These are phyloP conservation scores for Serendipita indica DNA, from an alignment of 768 basidiomycete genomes.

Conservation along the genomic window DNA sequence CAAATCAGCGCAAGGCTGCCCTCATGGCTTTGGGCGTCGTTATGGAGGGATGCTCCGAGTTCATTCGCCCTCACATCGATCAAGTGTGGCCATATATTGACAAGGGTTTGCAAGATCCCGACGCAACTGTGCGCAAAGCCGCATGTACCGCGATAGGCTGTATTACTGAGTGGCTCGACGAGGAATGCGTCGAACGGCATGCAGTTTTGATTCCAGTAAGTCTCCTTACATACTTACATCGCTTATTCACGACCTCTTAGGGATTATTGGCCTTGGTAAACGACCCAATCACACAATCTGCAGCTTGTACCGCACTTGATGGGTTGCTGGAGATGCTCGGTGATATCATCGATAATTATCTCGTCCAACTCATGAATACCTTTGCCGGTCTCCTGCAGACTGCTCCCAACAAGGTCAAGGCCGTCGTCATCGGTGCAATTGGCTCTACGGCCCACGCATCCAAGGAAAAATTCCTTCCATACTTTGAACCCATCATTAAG, in stretches of 20 bases:
- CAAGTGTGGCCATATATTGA: constrained; percentile 93
- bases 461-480: constrained; percentile 77
- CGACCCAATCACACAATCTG: constrained; percentile 71
- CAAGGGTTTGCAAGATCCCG: constrained; percentile 67
- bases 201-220: constrained; percentile 13
- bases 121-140: constrained; percentile 80
- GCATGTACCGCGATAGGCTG: constrained; percentile 94
- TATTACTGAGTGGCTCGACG: constrained; percentile 93
- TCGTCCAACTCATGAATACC: constrained; percentile 87
- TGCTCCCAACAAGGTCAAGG: constrained; percentile 75
- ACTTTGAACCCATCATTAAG: constrained; percentile 84
- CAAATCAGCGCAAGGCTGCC: constrained; percentile 72
- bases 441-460: constrained; percentile 97
- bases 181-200: constrained; percentile 78
- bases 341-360: constrained; percentile 80
- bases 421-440: constrained; percentile 93
- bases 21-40: constrained; percentile 91
- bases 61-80: constrained; percentile 81
- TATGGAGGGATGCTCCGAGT: constrained; percentile 96
- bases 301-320: constrained; percentile 95
- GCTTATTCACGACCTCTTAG: constrained; percentile 24
- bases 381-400: constrained; percentile 74
- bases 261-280: constrained; percentile 84
- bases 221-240: background rate
- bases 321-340: constrained; percentile 89